phyloP scores from a whole-genome alignment of 148 eudicot genomes.

The Mesembryanthemum crystallinum region DNA sequence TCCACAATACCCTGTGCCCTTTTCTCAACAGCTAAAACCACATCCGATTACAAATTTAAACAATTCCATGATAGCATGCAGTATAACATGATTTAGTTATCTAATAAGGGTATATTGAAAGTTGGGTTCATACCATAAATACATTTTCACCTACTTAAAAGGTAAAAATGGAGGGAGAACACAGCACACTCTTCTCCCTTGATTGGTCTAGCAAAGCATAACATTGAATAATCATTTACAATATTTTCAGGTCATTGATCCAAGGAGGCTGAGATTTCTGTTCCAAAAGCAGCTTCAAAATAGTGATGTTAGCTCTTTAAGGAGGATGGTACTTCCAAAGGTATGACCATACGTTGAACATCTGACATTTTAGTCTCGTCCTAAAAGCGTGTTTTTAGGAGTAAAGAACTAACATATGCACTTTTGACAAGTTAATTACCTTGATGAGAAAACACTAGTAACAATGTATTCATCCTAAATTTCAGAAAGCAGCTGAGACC shows the following conservation, averaged over 20 bases:
- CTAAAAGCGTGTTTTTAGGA: background rate
- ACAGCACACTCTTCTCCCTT: background rate
- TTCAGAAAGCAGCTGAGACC: slow-evolving; percentile 73
- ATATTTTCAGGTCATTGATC: slow-evolving; percentile 52
- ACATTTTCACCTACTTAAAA: too few relatives aligned
- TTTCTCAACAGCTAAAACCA: too few relatives aligned
- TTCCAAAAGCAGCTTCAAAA: slow-evolving; percentile 78
- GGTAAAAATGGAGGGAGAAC: background rate
- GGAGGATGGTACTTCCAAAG: slow-evolving; percentile 85
- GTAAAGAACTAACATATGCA: background rate
- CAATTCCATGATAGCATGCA: too few relatives aligned
- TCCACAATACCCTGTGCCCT: too few relatives aligned
- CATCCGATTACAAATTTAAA: too few relatives aligned
- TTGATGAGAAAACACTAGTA: background rate
- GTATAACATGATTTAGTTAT: too few relatives aligned
- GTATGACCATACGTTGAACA: slow-evolving; percentile 28
- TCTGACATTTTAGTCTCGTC: background rate
- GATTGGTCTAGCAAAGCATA: background rate
- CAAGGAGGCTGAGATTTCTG: slow-evolving; percentile 49
- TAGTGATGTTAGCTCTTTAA: slow-evolving; percentile 69
- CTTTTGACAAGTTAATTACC: background rate
- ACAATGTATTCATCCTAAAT: background rate
- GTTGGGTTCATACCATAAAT: too few relatives aligned
- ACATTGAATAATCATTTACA: background rate
- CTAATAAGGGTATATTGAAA: too few relatives aligned